A percentile compares a stretch with the other conserved stretches of the same genome.
These are phyloP conservation scores for Fusarium duplospermum DNA, from an alignment of 2,329 filamentous ascomycete species.

Conservation along the genomic window DNA sequence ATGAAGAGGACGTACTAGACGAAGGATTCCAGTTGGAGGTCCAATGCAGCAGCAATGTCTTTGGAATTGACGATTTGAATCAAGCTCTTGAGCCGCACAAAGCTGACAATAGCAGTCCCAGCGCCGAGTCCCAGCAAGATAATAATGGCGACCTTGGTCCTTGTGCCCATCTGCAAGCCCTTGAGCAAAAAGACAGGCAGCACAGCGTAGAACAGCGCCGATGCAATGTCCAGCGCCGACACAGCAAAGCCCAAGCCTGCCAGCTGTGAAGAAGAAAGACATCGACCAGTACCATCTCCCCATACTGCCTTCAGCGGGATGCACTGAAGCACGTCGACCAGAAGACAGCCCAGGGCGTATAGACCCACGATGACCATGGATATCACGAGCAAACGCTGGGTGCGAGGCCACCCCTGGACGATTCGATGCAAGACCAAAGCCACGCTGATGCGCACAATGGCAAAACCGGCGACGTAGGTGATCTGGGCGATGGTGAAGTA, in stretches of 20 bases:
- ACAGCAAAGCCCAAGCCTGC: not conserved
- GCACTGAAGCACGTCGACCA: not conserved
- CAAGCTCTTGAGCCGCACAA: not conserved
- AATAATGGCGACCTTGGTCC: not conserved
- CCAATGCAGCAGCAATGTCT: not conserved
- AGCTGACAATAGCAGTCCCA: not conserved
- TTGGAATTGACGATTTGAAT: not conserved
- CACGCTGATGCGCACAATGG: not conserved
- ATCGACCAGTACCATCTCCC: not conserved
- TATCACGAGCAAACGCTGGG: not conserved
- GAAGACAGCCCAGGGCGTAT: not conserved
- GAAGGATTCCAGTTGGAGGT: not conserved
- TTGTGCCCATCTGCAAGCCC: not conserved
- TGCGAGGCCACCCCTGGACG: not conserved
- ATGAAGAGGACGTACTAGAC: not conserved
- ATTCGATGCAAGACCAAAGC: not conserved
- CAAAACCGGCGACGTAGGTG: not conserved
- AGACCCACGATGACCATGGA: not conserved
- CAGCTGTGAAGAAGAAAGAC: not conserved
- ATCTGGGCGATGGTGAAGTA: conserved; percentile 1
- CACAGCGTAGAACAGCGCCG: not conserved
- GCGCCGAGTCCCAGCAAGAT: not conserved
- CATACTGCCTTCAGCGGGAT: not conserved
- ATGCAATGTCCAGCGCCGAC: not conserved
- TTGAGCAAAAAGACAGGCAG: not conserved